A percentile compares a stretch with the other conserved stretches of the same genome.
These are phyloP conservation scores for Trichoderma asperellum DNA, from an alignment of 2,329 filamentous ascomycete species.

Conservation along the genomic window DNA sequence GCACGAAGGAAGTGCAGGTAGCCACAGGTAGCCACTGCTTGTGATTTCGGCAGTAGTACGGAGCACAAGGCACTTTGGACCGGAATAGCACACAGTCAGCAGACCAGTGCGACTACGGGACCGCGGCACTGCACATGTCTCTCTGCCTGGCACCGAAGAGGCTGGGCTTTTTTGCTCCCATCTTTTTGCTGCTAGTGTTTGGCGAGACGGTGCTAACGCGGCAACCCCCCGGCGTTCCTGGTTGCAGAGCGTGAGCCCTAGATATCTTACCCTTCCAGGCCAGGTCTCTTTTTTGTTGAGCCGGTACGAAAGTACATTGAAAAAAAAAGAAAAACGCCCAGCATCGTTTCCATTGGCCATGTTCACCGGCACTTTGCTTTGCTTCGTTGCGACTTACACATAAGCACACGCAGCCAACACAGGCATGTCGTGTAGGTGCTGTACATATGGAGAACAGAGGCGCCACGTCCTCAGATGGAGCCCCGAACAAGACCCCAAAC, in stretches of 20 bases:
- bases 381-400: not conserved
- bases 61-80: not conserved
- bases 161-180: not conserved
- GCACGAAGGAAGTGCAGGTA: not conserved
- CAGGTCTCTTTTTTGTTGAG: not conserved
- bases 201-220: slow-evolving; percentile 4
- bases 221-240: not conserved
- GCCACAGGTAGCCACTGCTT: not conserved
- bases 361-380: not conserved
- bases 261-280: not conserved
- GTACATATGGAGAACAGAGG: not conserved
- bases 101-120: slow-evolving; percentile 13
- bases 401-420: not conserved
- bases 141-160: slow-evolving; percentile 8
- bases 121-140: slow-evolving; percentile 21
- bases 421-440: not conserved
- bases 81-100: slow-evolving; percentile 15
- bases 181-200: not conserved
- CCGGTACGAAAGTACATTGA: not conserved
- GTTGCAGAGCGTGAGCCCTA: slow-evolving; percentile 5
- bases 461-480: not conserved
- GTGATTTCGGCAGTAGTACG: not conserved
- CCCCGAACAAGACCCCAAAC: not conserved
- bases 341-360: not conserved
- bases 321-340: not conserved